phyloP scores from a whole-genome alignment of 2,329 filamentous ascomycete species.

The Coniella vitis region DNA sequence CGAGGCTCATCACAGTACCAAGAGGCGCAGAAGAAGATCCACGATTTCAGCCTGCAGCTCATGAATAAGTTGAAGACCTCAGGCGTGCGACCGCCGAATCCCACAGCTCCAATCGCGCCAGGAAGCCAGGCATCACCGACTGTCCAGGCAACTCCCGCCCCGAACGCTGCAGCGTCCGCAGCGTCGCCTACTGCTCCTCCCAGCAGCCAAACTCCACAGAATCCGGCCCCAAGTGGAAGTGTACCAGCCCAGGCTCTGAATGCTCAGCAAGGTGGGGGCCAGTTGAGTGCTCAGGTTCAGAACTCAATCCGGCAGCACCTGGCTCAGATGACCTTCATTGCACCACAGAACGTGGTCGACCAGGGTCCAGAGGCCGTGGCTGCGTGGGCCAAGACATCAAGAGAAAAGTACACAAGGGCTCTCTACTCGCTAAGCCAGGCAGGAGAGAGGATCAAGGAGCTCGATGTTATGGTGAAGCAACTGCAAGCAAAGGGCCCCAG shows the following conservation, averaged over 20 bases:
- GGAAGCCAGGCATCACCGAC: conserved; percentile 5
- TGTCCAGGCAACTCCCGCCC: conserved; percentile 5
- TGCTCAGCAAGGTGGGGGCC: conserved; percentile 11
- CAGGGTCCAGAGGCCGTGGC: conserved; percentile 35
- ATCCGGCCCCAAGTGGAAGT: conserved; percentile 6
- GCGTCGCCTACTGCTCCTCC: conserved; percentile 7
- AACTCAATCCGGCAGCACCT: conserved; percentile 41
- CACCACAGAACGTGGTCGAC: conserved; percentile 35
- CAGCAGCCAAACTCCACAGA: conserved; percentile 9
- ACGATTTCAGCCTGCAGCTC: conserved; percentile 54
- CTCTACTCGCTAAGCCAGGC: conserved; percentile 43
- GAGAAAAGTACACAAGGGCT: conserved; percentile 39
- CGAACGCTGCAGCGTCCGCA: conserved; percentile 7
- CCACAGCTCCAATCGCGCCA: not conserved
- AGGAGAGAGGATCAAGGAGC: conserved; percentile 31
- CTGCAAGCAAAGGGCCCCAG: conserved; percentile 36
- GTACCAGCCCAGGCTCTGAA: conserved; percentile 20
- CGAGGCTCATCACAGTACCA: conserved; percentile 42
- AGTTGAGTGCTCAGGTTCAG: not conserved
- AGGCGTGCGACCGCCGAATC: conserved; percentile 7
- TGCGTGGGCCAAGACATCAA: conserved; percentile 43
- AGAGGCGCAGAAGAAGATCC: conserved; percentile 49
- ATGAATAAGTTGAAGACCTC: conserved; percentile 40
- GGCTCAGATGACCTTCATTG: conserved; percentile 39
- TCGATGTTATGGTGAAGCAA: conserved; percentile 38